A percentile compares a stretch with the other conserved stretches of the same genome.
Conservation (phyloP, 2,329 filamentous ascomycete genomes). For the Aspergillus brunneoviolaceus region DNA sequence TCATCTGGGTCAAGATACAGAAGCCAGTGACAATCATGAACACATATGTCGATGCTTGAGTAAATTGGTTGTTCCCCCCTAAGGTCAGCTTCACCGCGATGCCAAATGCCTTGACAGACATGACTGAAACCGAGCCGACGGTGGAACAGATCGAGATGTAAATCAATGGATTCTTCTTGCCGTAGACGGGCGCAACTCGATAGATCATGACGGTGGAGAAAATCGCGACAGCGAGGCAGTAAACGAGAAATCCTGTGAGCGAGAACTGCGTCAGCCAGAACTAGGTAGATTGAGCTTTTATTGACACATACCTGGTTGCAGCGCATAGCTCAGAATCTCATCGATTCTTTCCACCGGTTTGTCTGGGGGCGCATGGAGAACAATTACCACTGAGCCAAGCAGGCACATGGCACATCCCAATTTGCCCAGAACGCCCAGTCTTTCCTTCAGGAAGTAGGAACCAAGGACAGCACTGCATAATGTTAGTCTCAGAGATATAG, state of each 20-base stretch:
- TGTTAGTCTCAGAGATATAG: constrained; percentile 19
- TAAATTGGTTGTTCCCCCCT: constrained; percentile 90
- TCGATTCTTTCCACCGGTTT: constrained; percentile 89
- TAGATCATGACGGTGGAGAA: constrained; percentile 97
- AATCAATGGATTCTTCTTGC: constrained; percentile 92
- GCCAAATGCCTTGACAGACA: constrained; percentile 98
- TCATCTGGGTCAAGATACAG: constrained; percentile 98
- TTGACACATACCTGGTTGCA: constrained; percentile 72
- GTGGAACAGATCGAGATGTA: constrained; percentile 98
- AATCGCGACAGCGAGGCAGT: constrained; percentile 73
- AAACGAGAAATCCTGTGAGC: constrained; percentile 76
- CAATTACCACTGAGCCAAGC: constrained; percentile 94
- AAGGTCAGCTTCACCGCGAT: constrained; percentile 96
- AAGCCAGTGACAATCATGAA: constrained; percentile 91
- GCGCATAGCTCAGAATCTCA: constrained; percentile 84
- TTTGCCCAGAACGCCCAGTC: constrained; percentile 85
- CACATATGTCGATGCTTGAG: constrained; percentile 91
- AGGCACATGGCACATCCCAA: constrained; percentile 95
- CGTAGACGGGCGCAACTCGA: constrained; percentile 81
- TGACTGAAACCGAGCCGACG: constrained; percentile 94
- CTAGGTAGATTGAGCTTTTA: neutral
- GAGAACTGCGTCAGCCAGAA: constrained; percentile 2
- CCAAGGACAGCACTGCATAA: constrained; percentile 73
- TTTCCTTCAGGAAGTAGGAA: constrained; percentile 89
- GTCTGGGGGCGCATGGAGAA: constrained; percentile 93